Percentiles rank a stretch among this genome's conserved stretches.
These are phyloP conservation scores for Metarhizium sp. DNA, from an alignment of 2,329 filamentous ascomycete genomes.

Conservation along the genomic window DNA sequence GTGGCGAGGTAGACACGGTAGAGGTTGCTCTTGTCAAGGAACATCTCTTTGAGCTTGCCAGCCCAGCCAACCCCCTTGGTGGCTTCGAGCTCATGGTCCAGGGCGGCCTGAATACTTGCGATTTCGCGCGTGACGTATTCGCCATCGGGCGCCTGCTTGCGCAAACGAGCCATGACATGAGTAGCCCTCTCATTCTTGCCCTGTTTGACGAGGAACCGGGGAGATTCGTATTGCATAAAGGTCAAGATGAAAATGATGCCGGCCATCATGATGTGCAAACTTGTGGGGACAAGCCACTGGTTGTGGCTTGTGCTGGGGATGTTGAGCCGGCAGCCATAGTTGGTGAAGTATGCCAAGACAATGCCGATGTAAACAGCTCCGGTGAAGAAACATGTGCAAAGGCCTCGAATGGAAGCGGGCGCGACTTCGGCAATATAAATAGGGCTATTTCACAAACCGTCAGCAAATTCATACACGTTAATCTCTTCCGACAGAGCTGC, in stretches of 20 bases:
- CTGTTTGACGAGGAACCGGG: slow-evolving; percentile 60
- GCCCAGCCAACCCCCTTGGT: slow-evolving; percentile 55
- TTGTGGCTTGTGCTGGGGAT: slow-evolving; percentile 35
- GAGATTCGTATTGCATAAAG: slow-evolving; percentile 61
- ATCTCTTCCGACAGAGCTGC: too few species aligned
- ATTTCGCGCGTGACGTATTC: slow-evolving; percentile 55
- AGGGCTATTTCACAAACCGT: slow-evolving; percentile 27
- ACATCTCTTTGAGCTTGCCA: slow-evolving; percentile 59
- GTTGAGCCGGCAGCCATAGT: slow-evolving; percentile 48
- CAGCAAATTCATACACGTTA: not conserved
- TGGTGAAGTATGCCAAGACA: slow-evolving; percentile 70
- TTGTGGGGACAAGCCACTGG: slow-evolving; percentile 59
- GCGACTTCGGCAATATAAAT: slow-evolving; percentile 67
- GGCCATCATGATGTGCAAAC: slow-evolving; percentile 69
- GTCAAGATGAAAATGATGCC: slow-evolving; percentile 61
- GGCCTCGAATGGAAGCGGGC: slow-evolving; percentile 58
- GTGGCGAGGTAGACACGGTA: slow-evolving; percentile 63
- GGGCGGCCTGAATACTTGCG: slow-evolving; percentile 51
- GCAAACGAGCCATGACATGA: slow-evolving; percentile 45
- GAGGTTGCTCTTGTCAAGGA: slow-evolving; percentile 57
- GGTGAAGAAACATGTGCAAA: slow-evolving; percentile 54
- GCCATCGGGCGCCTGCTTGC: slow-evolving; percentile 49
- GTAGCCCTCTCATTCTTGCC: slow-evolving; percentile 50
- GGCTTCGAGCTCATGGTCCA: slow-evolving; percentile 64
- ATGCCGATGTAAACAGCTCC: slow-evolving; percentile 63